Evolutionary conservation across 352 stramenopile species (phyloP), one percentile per base, ranked within the genome.

Genomic region (Peronospora destructor): DNA sequence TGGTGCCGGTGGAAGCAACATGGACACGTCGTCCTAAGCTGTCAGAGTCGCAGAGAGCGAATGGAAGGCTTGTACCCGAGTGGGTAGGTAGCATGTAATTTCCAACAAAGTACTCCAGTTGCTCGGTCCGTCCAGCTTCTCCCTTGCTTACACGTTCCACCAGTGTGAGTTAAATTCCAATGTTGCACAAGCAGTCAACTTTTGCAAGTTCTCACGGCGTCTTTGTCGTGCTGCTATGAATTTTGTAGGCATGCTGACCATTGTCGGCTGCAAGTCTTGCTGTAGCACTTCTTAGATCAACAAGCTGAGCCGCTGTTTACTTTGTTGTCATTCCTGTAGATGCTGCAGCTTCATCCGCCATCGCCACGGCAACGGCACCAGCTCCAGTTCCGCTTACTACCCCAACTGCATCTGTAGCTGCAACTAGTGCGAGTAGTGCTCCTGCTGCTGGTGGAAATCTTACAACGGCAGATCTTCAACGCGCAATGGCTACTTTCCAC

Each of bases 401-500:
- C 11, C 12, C 51, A 11, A 23, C 23, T 6, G 23, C 23, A 26
- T 26, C 23, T 6, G 26, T 55, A 32, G 46, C 54, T 16, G 30
- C 47, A 43, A 6, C 40, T 34, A 23, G 57, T 13, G 26, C 66
- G 25, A 28, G 49, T 38, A 32, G 46, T 30, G 49, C 42, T 56
- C 8, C 52, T 49, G 45, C 49, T 25, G 36, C 58, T 33, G 44
- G 49, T 17, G 52, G 63, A 45, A 64, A 51, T n/a, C 39, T 95
- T 58, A 93, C 83, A 6, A 78, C 81, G 2, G 86, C 74, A 13
- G 85, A 95, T 52, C 57, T 96, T 0, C 81, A 93, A 60, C 81
- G 84, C 14, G 87, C 86, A 4, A 94, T 96, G 75, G 73, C 80
- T 23, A 80, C 76, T 43, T 78, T 91, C 33, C 75, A 92, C 38